A percentile compares a stretch with the other conserved stretches of the same genome.
Conservation (phyloP, 1,284 basidiomycete species). For the Cutaneotrichosporon dermatis region DNA sequence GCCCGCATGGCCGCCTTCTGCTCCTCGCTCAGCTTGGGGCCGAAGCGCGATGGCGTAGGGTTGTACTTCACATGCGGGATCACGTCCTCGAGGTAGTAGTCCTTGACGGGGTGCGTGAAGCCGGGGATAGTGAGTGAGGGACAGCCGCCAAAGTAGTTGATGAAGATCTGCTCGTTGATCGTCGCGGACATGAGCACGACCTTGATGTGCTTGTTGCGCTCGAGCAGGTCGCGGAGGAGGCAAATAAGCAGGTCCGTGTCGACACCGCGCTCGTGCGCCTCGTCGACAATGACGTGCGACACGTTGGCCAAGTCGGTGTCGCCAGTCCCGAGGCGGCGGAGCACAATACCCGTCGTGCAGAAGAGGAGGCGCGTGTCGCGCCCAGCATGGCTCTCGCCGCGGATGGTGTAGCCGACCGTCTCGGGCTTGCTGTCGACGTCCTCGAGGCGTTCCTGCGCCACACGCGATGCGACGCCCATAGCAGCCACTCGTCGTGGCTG, state of each 20-base stretch:
- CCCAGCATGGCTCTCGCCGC: constrained; percentile 74
- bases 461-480: constrained; percentile 80
- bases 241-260: constrained; percentile 86
- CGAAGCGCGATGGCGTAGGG: constrained; percentile 43
- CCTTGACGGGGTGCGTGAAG: constrained; percentile 70
- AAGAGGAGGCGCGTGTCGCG: constrained; percentile 73
- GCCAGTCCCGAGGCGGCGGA: constrained; percentile 66
- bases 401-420: constrained; percentile 82
- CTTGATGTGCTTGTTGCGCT: constrained; percentile 66
- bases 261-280: constrained; percentile 86
- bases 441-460: constrained; percentile 77
- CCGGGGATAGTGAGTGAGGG: constrained; percentile 82
- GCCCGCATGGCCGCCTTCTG: constrained; percentile 54
- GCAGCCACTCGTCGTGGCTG: constrained; percentile 88
- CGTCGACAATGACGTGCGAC: constrained; percentile 86
- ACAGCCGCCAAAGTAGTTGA: constrained; percentile 70
- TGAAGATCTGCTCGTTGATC: constrained; percentile 76
- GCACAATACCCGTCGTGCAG: constrained; percentile 87
- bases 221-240: constrained; percentile 71
- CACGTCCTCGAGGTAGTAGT: constrained; percentile 76
- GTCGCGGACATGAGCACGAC: constrained; percentile 59
- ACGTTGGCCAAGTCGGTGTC: constrained; percentile 68
- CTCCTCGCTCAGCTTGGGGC: constrained; percentile 55
- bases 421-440: constrained; percentile 57
- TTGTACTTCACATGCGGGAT: constrained; percentile 56